These are phyloP conservation scores for Tolypocladium endophyticum DNA, from an alignment of 2,329 filamentous ascomycete species.

Conservation along the genomic window DNA sequence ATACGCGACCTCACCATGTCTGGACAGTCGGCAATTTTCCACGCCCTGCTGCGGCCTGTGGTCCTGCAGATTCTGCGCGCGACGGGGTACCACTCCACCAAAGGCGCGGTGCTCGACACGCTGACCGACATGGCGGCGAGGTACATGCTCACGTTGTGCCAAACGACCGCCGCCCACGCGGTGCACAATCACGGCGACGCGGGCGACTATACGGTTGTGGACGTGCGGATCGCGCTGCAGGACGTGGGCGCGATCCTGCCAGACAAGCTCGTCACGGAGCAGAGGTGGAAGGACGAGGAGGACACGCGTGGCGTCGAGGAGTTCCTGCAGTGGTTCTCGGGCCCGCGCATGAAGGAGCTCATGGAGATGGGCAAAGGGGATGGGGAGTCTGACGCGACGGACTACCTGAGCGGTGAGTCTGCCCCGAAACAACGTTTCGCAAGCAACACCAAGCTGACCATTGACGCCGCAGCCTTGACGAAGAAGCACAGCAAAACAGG, in stretches of 20 bases:
- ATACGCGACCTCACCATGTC: slow-evolving; percentile 23
- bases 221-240: slow-evolving; percentile 77
- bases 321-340: slow-evolving; percentile 71
- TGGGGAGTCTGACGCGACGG: slow-evolving; percentile 50
- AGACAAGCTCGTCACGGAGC: slow-evolving; percentile 54
- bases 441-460: not conserved
- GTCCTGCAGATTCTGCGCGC: slow-evolving; percentile 88
- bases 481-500: slow-evolving; percentile 87
- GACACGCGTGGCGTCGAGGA: slow-evolving; percentile 68
- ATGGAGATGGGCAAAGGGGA: slow-evolving; percentile 69
- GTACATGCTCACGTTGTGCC: slow-evolving; percentile 67
- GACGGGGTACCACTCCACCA: slow-evolving; percentile 77
- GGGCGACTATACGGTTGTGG: slow-evolving; percentile 43
- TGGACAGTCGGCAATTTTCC: slow-evolving; percentile 41
- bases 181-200: slow-evolving; percentile 54
- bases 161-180: slow-evolving; percentile 61
- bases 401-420: slow-evolving; percentile 55
- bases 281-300: slow-evolving; percentile 60
- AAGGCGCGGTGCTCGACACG: slow-evolving; percentile 73
- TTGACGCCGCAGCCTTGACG: slow-evolving; percentile 52
- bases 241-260: slow-evolving; percentile 68
- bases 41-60: slow-evolving; percentile 74
- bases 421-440: not conserved
- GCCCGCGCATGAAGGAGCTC: slow-evolving; percentile 68
- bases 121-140: slow-evolving; percentile 78